Evolutionary conservation across 2,329 filamentous ascomycete genomes (phyloP).

Genomic region (Penicillium hesseltinei): DNA sequence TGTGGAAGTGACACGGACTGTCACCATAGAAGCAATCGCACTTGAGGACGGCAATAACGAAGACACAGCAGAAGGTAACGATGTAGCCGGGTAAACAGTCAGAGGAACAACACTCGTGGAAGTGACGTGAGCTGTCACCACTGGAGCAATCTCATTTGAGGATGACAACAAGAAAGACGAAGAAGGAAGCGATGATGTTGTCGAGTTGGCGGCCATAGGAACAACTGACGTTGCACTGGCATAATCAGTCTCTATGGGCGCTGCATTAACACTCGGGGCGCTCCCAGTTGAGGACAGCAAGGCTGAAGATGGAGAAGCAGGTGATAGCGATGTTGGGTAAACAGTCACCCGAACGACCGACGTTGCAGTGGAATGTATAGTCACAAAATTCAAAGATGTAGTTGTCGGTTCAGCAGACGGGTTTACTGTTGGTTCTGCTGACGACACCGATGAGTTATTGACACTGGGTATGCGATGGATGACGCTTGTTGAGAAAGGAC

Average conservation of each 20-base stretch:
- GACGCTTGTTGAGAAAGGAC: not conserved
- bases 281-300: not conserved
- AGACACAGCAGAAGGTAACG: not conserved
- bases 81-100: not conserved
- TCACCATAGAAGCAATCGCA: not conserved
- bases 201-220: not conserved
- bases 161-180: not conserved
- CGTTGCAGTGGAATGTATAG: not conserved
- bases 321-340: not conserved
- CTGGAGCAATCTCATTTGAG: not conserved
- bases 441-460: not conserved
- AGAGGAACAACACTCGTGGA: slow-evolving; percentile 1
- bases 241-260: not conserved
- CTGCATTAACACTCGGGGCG: not conserved
- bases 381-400: not conserved
- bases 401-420: not conserved
- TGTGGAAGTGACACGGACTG: not conserved
- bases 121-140: not conserved
- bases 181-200: not conserved
- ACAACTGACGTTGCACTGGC: not conserved
- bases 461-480: not conserved
- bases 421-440: not conserved
- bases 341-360: not conserved
- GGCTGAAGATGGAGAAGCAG: not conserved
- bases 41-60: not conserved